Evolutionary conservation across 2,329 filamentous ascomycete genomes (phyloP).

Genomic region (Pseudocercospora ulei): DNA sequence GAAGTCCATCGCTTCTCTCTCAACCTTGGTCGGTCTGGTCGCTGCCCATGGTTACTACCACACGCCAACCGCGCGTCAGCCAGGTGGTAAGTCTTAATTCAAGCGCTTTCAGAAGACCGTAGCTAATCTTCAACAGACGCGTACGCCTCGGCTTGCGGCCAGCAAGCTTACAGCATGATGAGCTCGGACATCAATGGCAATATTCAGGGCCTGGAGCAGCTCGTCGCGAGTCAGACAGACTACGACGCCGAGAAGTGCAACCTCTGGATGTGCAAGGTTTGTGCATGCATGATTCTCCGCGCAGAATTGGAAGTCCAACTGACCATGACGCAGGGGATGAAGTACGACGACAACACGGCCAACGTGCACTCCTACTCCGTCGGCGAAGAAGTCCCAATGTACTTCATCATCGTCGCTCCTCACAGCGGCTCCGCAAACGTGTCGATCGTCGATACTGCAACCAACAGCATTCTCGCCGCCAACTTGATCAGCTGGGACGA

Average conservation of each 20-base stretch:
- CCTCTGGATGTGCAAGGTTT: constrained; percentile 36
- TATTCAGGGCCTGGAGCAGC: constrained; percentile 48
- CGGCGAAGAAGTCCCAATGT: constrained; percentile 42
- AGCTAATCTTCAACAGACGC: constrained; percentile 26
- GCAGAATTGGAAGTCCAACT: background rate
- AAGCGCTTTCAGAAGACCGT: background rate
- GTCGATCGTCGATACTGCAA: constrained; percentile 47
- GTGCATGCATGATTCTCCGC: constrained; percentile 29
- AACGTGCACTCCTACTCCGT: constrained; percentile 46
- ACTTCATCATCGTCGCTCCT: constrained; percentile 44
- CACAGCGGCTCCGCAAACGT: constrained; percentile 52
- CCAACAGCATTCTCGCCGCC: constrained; percentile 45
- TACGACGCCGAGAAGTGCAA: constrained; percentile 25
- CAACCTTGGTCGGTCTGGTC: constrained; percentile 41
- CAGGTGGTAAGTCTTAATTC: constrained; percentile 35
- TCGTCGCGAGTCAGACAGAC: constrained; percentile 32
- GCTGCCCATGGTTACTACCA: constrained; percentile 48
- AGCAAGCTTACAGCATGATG: constrained; percentile 48
- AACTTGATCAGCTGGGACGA: constrained; percentile 48
- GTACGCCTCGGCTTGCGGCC: constrained; percentile 46
- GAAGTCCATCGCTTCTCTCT: constrained; percentile 35
- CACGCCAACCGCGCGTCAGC: constrained; percentile 42
- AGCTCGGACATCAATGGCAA: constrained; percentile 48
- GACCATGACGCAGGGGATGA: constrained; percentile 42
- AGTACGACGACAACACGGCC: constrained; percentile 48